Conservation (phyloP, 192 early-diverging fungal species). For the Gryganskiella cystojenkinii region DNA sequence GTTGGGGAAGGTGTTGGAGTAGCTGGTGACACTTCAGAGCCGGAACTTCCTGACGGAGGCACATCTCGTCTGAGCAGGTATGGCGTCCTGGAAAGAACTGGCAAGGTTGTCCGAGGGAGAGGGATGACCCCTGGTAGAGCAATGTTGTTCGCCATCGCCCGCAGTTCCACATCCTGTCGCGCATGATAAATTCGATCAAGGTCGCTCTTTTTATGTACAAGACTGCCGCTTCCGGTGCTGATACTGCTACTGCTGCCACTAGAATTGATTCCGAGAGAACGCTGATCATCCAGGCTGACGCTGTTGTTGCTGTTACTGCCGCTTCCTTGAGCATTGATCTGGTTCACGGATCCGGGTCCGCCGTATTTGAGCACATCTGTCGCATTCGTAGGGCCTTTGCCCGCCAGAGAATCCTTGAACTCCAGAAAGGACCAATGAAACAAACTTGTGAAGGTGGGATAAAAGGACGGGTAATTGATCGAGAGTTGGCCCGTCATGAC, state of each 20-base stretch:
- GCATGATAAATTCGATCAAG: too few species aligned
- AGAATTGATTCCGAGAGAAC: slow-evolving; percentile 24
- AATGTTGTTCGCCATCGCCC: too few species aligned
- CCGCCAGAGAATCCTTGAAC: slow-evolving; percentile 31
- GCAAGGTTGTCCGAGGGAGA: too few species aligned
- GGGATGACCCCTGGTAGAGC: too few species aligned
- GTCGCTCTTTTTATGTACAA: too few species aligned
- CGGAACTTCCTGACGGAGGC: too few species aligned
- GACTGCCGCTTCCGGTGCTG: background rate
- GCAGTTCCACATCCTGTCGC: too few species aligned
- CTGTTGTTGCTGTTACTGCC: slow-evolving; percentile 11
- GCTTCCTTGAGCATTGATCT: background rate
- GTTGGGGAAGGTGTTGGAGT: too few species aligned
- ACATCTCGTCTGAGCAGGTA: too few species aligned
- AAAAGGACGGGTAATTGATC: slow-evolving; percentile 60
- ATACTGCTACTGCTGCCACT: slow-evolving; percentile 12
- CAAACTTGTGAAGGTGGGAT: slow-evolving; percentile 56
- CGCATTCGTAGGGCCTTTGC: slow-evolving; percentile 37
- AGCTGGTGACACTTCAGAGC: too few species aligned
- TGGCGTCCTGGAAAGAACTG: too few species aligned
- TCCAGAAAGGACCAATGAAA: slow-evolving; percentile 59
- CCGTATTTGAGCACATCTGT: slow-evolving; percentile 34
- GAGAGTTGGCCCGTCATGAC: slow-evolving; percentile 56
- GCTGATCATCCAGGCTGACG: slow-evolving; percentile 25
- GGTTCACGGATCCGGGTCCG: slow-evolving; percentile 44